These are phyloP conservation scores for Draba incana DNA, from an alignment of 345 rosid genomes.

Conservation along the genomic window DNA sequence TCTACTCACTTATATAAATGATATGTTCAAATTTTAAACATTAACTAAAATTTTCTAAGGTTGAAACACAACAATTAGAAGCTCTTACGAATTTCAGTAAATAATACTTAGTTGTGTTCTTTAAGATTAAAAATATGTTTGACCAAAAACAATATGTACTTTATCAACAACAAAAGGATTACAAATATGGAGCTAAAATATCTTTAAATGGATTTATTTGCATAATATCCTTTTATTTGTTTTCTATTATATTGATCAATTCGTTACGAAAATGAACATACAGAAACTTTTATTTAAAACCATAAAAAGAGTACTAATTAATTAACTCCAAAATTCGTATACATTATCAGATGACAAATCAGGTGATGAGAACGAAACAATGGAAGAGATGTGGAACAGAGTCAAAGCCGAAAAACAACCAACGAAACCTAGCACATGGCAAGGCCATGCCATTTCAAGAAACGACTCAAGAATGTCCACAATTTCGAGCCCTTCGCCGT, in stretches of 20 bases:
- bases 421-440: conserved; percentile 62
- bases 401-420: conserved; percentile 51
- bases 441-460: conserved; percentile 45
- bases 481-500: conserved; percentile 12
- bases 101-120: not conserved
- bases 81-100: not conserved
- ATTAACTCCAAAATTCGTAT: not conserved
- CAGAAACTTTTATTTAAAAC: not conserved
- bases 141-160: too few species aligned
- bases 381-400: conserved; percentile 41
- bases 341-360: conserved; percentile 26
- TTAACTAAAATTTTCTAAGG: not conserved
- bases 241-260: too few species aligned
- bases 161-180: too few species aligned
- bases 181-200: too few species aligned
- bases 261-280: too few species aligned
- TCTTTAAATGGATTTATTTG: too few species aligned
- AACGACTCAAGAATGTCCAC: conserved; percentile 58
- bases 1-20: not conserved
- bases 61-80: not conserved
- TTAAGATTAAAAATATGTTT: too few species aligned
- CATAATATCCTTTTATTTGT: too few species aligned
- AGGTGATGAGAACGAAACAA: conserved; percentile 37
- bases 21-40: not conserved
- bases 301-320: not conserved